Evolutionary conservation across 257 asterid species (phyloP).

Genomic region (Fraxinus pennsylvanica): DNA sequence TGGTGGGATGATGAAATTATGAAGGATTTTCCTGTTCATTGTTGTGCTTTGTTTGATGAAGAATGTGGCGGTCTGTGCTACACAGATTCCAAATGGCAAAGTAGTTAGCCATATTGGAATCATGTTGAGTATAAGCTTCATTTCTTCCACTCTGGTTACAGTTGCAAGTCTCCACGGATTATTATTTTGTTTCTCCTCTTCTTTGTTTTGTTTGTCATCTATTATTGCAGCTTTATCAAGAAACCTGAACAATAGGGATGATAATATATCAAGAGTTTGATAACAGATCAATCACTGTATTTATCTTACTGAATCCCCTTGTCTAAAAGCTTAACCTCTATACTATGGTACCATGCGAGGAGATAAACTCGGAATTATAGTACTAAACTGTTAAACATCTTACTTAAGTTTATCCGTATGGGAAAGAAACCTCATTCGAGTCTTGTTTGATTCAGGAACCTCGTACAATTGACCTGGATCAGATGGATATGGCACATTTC

Average conservation of each 20-base stretch:
- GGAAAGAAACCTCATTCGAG: slow-evolving; percentile 49
- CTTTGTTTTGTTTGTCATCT: slow-evolving; percentile 32
- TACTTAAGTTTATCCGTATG: slow-evolving; percentile 72
- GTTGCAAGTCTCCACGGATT: slow-evolving; percentile 64
- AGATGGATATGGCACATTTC: slow-evolving; percentile 48
- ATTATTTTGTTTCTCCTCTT: slow-evolving; percentile 26
- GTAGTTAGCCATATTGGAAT: slow-evolving; percentile 79
- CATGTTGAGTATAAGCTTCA: slow-evolving; percentile 63
- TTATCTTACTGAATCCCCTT: background rate
- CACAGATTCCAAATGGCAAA: slow-evolving; percentile 66
- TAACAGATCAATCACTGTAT: background rate
- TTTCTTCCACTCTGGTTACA: slow-evolving; percentile 67
- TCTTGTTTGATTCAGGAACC: slow-evolving; percentile 44
- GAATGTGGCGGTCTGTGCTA: slow-evolving; percentile 72
- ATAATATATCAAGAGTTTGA: background rate
- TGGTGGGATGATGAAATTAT: slow-evolving; percentile 57
- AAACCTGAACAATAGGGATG: slow-evolving; percentile 45
- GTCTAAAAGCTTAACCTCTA: background rate
- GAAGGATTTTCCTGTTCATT: slow-evolving; percentile 42
- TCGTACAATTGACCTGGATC: slow-evolving; percentile 55
- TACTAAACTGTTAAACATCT: background rate
- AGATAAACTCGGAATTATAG: background rate
- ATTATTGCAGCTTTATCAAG: slow-evolving; percentile 83
- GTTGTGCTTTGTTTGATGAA: slow-evolving; percentile 70
- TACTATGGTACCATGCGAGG: background rate